Evolutionary conservation across 257 asterid genomes (phyloP).

Genomic region (Knoxia roxburghii): DNA sequence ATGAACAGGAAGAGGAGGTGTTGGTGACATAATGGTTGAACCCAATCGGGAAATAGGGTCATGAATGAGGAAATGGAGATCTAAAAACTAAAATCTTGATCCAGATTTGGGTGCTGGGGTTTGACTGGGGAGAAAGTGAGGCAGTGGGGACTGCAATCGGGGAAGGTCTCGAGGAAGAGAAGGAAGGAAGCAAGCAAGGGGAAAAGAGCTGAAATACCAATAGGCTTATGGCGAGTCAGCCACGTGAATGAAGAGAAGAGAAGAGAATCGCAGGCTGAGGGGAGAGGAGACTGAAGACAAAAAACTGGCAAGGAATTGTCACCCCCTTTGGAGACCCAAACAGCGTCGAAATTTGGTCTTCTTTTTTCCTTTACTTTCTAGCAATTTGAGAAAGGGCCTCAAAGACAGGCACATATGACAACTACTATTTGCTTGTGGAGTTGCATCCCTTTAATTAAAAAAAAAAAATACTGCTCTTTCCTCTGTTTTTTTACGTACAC

Average conservation of each 20-base stretch:
- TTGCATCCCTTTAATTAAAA: too few relatives aligned
- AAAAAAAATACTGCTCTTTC: too few relatives aligned
- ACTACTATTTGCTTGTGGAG: too few relatives aligned
- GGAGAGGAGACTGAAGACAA: constrained; percentile 40
- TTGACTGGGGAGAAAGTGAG: constrained; percentile 7
- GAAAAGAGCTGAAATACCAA: constrained; percentile 8
- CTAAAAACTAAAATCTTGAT: constrained; percentile 30
- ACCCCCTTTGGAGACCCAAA: constrained; percentile 18
- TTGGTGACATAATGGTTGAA: constrained; percentile 20
- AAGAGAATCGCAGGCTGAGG: too few relatives aligned
- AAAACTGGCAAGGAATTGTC: constrained; percentile 17
- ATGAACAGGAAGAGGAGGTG: neutral
- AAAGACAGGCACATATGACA: too few relatives aligned
- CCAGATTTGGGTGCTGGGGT: constrained; percentile 16
- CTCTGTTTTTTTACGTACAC: too few relatives aligned
- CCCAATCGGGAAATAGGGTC: neutral
- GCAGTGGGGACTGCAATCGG: neutral
- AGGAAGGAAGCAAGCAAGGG: neutral
- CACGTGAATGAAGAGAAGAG: too few relatives aligned
- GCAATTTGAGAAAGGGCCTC: neutral
- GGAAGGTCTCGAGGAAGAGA: constrained; percentile 35
- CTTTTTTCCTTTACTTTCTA: neutral
- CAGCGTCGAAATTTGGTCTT: constrained; percentile 22
- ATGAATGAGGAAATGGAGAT: constrained; percentile 12
- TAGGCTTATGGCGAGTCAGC: constrained; percentile 12